These are phyloP conservation scores for Diversispora epigaea DNA, from an alignment of 192 early-diverging fungal genomes.

Conservation along the genomic window DNA sequence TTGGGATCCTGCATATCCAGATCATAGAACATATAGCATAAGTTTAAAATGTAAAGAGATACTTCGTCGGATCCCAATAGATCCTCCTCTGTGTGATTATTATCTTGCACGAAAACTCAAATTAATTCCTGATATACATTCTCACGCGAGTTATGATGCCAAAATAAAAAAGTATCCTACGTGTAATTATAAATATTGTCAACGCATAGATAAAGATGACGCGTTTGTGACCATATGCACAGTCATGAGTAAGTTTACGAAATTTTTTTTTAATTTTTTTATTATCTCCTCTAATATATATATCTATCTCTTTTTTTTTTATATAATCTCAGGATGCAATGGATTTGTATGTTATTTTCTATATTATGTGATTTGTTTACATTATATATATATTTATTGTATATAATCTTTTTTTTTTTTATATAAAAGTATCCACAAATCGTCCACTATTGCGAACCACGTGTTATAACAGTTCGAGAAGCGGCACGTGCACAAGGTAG, in stretches of 20 bases:
- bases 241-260: conserved; percentile 17
- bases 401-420: not conserved
- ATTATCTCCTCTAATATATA: not conserved
- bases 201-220: conserved; percentile 11
- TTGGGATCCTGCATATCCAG: conserved; percentile 24
- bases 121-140: not conserved
- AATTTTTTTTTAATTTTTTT: not conserved
- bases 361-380: not conserved
- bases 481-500: conserved; percentile 37
- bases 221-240: conserved; percentile 24
- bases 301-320: not conserved
- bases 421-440: conserved; percentile 8
- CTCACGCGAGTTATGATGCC: not conserved
- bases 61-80: not conserved
- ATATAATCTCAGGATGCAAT: not conserved
- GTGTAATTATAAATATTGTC: conserved; percentile 15
- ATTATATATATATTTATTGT: not conserved
- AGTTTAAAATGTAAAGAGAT: conserved; percentile 12
- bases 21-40: not conserved
- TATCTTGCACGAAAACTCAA: not conserved
- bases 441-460: conserved; percentile 35
- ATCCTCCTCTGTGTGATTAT: conserved; percentile 6
- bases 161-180: not conserved
- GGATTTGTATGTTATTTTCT: conserved; percentile 5
- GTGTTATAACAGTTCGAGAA: conserved; percentile 34